A percentile compares a stretch with the other conserved stretches of the same genome.
Evolutionary conservation across 495 filamentous ascomycete genomes (phyloP).

Genomic region (Extremus antarcticus): DNA sequence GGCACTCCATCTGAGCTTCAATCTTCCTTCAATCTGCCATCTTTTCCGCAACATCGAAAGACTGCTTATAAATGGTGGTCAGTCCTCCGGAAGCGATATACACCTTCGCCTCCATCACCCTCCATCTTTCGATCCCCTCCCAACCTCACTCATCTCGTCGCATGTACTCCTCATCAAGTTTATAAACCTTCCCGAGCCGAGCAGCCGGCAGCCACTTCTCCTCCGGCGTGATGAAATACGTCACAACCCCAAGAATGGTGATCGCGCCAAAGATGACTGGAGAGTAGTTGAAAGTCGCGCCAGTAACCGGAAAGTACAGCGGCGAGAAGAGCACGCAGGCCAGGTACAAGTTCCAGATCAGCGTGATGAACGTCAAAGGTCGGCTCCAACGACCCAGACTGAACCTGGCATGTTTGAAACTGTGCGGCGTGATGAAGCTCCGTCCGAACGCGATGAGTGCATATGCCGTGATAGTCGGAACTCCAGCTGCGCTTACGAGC

Average conservation of each 20-base stretch:
- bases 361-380: slow-evolving; percentile 21
- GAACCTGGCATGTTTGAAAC: slow-evolving; percentile 24
- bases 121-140: too few relatives aligned
- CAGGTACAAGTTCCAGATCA: slow-evolving; percentile 26
- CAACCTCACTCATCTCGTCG: too few relatives aligned
- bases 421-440: slow-evolving; percentile 34
- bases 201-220: slow-evolving; percentile 22
- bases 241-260: slow-evolving; percentile 22
- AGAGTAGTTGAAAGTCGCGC: slow-evolving; percentile 22
- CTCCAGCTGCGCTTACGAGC: slow-evolving; percentile 35
- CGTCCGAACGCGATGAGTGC: slow-evolving; percentile 44
- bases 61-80: too few relatives aligned
- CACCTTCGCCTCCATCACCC: too few relatives aligned
- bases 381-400: slow-evolving; percentile 22
- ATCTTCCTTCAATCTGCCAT: too few relatives aligned
- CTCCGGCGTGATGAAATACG: slow-evolving; percentile 22
- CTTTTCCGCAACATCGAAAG: too few relatives aligned
- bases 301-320: slow-evolving; percentile 22
- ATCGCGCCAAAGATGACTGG: slow-evolving; percentile 26
- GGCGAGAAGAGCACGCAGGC: slow-evolving; percentile 24
- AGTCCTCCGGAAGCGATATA: too few relatives aligned
- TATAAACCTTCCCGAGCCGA: slow-evolving; percentile 22
- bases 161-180: slow-evolving; percentile 19
- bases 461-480: slow-evolving; percentile 42
- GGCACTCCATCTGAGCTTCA: too few relatives aligned